Evolutionary conservation across 2,329 filamentous ascomycete species (phyloP), one percentile per base, ranked within the genome.

Genomic region (Alternaria hordeiaustralica): DNA sequence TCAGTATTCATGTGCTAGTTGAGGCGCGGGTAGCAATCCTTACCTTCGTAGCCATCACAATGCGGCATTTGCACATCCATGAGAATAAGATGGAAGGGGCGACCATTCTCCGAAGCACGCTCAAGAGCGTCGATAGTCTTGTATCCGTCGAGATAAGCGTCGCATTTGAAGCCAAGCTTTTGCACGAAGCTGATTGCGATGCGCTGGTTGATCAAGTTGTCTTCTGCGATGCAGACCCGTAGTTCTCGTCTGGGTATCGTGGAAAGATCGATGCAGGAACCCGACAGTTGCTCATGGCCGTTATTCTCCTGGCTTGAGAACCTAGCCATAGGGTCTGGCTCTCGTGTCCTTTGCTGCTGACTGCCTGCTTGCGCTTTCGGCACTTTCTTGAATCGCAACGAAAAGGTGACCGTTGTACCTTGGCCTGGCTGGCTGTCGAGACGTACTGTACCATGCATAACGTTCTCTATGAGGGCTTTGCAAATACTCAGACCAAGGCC

Each of bases 41-140:
- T 70, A 76, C 75, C 75, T 79, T 97, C 92, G 77, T 97, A 97
- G 6, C 94, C 94, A 77, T 97, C 94, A 9, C 97, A 87, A 4
- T 96, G 89, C 0, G 94, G 94, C 94, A 97, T 97, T 81, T 97
- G 94, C 4, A 97, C 93, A 77, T 97, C 94, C 94, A 97, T 97
- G 47, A 97, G 86, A 44, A 97, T 90, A 30, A 97, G 87, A 74
- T 97, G 94, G 81, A 96, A 97, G 0, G 94, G 94, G 9, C 84
- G 84, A 2, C 90, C 90, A 66, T 92, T 90, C 47, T 83, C 85
- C 4, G 91, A 91, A 66, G 90, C 91, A 55, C 87, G 84, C 9
- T 91, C 89, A n/a, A 97, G 82, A 0, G 93, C 94, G 73, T 97
- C 92, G 13, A 97, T 91, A 0, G 94, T 94, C 80, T 94, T 93